Conservation (phyloP, 371 early-diverging fungal species). For the Apophysomyces ossiformis region DNA sequence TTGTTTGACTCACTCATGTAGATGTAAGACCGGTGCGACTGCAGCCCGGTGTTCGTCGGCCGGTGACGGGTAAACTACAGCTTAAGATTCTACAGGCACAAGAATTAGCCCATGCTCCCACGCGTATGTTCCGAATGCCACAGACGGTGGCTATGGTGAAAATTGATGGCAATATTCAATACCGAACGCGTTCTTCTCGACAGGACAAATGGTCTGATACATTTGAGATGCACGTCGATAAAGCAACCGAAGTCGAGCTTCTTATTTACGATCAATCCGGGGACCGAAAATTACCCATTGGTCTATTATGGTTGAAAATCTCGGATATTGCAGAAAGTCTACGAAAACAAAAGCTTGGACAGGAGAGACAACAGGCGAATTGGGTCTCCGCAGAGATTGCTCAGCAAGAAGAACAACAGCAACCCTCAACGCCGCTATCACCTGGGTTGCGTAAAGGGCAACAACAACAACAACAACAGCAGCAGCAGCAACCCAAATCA, state of each 20-base stretch:
- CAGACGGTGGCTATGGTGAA: slow-evolving; percentile 76
- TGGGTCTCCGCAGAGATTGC: not conserved
- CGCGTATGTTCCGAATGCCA: slow-evolving; percentile 48
- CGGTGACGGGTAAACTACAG: slow-evolving; percentile 75
- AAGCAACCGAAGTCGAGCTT: slow-evolving; percentile 91
- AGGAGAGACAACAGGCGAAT: slow-evolving; percentile 33
- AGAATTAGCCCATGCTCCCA: slow-evolving; percentile 73
- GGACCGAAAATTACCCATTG: slow-evolving; percentile 74
- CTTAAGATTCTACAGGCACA: slow-evolving; percentile 70
- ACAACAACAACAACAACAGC: too few relatives aligned
- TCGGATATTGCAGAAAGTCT: slow-evolving; percentile 82
- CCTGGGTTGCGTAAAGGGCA: too few relatives aligned
- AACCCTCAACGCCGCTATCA: too few relatives aligned
- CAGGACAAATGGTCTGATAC: slow-evolving; percentile 84
- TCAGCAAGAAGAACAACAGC: not conserved
- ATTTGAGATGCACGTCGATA: slow-evolving; percentile 83
- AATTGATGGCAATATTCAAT: slow-evolving; percentile 83
- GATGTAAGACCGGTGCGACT: slow-evolving; percentile 56
- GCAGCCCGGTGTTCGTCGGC: slow-evolving; percentile 74
- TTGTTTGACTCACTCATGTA: slow-evolving; percentile 16
- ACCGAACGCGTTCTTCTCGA: slow-evolving; percentile 73
- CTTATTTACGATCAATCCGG: slow-evolving; percentile 77
- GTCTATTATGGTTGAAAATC: slow-evolving; percentile 83
- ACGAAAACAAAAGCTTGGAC: slow-evolving; percentile 69
- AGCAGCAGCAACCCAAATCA: too few relatives aligned